A percentile compares a stretch with the other conserved stretches of the same genome.
These are phyloP conservation scores for Stachybotrys elegans DNA, from an alignment of 2,329 filamentous ascomycete species.

Conservation along the genomic window DNA sequence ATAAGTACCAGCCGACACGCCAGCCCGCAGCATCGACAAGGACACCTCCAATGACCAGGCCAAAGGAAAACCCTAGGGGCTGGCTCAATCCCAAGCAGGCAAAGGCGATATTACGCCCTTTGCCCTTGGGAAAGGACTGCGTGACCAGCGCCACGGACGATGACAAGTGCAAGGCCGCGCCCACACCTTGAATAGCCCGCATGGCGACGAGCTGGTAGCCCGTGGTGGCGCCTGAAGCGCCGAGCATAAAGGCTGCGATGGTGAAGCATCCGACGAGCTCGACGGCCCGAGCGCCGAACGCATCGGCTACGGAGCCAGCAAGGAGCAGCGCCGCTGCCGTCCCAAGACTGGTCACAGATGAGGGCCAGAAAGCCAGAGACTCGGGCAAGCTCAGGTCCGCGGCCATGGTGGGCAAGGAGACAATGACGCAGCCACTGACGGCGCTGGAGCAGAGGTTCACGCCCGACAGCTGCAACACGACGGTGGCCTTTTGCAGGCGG, in stretches of 20 bases:
- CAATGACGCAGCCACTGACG: conserved; percentile 26
- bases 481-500: conserved; percentile 12
- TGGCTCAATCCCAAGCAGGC: conserved; percentile 39
- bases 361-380: conserved; percentile 33
- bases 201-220: conserved; percentile 30
- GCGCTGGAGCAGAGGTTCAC: conserved; percentile 18
- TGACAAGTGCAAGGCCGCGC: conserved; percentile 27
- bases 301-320: conserved; percentile 32
- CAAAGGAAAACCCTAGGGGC: conserved; percentile 44
- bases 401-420: conserved; percentile 35
- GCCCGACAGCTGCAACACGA: conserved; percentile 17
- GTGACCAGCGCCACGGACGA: conserved; percentile 30
- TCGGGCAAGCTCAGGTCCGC: conserved; percentile 25
- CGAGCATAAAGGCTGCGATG: conserved; percentile 24
- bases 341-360: conserved; percentile 28
- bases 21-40: conserved; percentile 42
- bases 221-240: conserved; percentile 20
- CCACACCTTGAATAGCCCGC: conserved; percentile 34
- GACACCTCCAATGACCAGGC: conserved; percentile 44
- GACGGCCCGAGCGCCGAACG: conserved; percentile 25
- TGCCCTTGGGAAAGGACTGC: conserved; percentile 21
- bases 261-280: conserved; percentile 27
- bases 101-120: conserved; percentile 34
- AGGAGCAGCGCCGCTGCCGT: conserved; percentile 31
- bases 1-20: conserved; percentile 41